phyloP scores from a whole-genome alignment of 495 filamentous ascomycete genomes.

The Neurospora tetrasperma region DNA sequence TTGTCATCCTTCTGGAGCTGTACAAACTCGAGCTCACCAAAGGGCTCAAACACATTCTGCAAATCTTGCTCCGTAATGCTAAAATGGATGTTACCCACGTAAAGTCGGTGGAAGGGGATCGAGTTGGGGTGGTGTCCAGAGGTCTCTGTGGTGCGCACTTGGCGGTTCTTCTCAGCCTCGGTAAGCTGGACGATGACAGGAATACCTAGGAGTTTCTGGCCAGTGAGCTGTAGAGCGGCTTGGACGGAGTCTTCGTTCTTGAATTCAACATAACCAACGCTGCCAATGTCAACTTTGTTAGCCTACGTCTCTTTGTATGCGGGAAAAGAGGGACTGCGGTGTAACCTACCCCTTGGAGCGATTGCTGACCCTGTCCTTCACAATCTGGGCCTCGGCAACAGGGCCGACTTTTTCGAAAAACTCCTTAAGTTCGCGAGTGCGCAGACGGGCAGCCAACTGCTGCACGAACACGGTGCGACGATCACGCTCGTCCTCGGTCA shows the following conservation, averaged over 20 bases:
- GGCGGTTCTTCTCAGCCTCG: slow-evolving; percentile 98
- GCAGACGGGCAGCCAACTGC: slow-evolving; percentile 85
- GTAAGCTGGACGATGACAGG: slow-evolving; percentile 97
- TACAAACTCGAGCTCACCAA: slow-evolving; percentile 95
- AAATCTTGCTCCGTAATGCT: slow-evolving; percentile 96
- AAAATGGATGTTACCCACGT: slow-evolving; percentile 99
- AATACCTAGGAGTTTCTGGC: slow-evolving; percentile 96
- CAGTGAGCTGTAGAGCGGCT: slow-evolving; percentile 93
- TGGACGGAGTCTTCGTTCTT: slow-evolving; percentile 90
- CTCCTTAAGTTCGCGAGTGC: slow-evolving; percentile 81
- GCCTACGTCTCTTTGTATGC: slow-evolving; percentile 8
- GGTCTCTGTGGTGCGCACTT: slow-evolving; percentile 75
- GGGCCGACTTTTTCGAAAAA: slow-evolving; percentile 97
- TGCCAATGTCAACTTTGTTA: slow-evolving; percentile 33
- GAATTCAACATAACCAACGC: slow-evolving; percentile 99
- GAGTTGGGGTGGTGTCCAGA: slow-evolving; percentile 52
- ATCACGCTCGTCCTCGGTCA: slow-evolving; percentile 93
- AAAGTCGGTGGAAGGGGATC: slow-evolving; percentile 94
- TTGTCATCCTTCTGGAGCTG: slow-evolving; percentile 93
- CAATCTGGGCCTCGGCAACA: slow-evolving; percentile 96
- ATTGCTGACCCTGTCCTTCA: slow-evolving; percentile 95
- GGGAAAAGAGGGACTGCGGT: not conserved
- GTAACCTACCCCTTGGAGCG: slow-evolving; percentile 86
- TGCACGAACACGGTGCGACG: slow-evolving; percentile 96
- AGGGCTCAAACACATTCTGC: slow-evolving; percentile 94